Conservation (phyloP, 108 stramenopile genomes). For the Nitzschia sp. region DNA sequence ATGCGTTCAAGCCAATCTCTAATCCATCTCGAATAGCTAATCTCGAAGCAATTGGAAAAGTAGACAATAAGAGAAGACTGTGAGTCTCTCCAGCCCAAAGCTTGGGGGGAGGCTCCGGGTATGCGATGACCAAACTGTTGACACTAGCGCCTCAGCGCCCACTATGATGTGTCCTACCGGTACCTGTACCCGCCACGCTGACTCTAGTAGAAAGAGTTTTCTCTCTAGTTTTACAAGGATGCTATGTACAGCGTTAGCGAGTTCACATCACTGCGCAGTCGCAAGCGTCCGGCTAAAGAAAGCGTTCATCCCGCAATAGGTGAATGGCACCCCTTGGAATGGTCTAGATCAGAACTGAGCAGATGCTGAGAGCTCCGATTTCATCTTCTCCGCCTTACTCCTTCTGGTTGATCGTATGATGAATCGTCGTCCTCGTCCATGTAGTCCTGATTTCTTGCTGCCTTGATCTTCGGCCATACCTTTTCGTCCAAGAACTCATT, state of each 20-base stretch:
- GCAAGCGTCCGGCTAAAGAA: background rate
- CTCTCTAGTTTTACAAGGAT: background rate
- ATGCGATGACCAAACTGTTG: too few relatives aligned
- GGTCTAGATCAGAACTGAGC: background rate
- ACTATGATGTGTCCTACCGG: too few relatives aligned
- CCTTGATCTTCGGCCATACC: slow-evolving; percentile 54
- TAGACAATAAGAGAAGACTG: too few relatives aligned
- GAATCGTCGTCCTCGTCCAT: background rate
- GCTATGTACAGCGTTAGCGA: background rate
- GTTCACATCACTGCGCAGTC: background rate
- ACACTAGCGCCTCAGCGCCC: too few relatives aligned
- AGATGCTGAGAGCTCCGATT: background rate
- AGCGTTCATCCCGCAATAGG: too few relatives aligned
- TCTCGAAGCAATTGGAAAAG: too few relatives aligned
- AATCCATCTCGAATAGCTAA: too few relatives aligned
- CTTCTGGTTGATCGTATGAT: background rate
- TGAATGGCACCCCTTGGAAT: background rate
- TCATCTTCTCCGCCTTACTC: slow-evolving; percentile 4
- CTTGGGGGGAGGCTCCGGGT: too few relatives aligned
- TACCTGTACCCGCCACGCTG: too few relatives aligned
- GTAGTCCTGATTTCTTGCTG: background rate
- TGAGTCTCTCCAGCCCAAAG: too few relatives aligned
- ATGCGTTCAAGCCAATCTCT: too few relatives aligned
- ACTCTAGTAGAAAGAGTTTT: background rate
- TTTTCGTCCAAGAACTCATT: slow-evolving; percentile 75